Base-by-base conservation (phyloP, 192 early-diverging fungal genomes). In the Allomyces macrogynus region DNA sequence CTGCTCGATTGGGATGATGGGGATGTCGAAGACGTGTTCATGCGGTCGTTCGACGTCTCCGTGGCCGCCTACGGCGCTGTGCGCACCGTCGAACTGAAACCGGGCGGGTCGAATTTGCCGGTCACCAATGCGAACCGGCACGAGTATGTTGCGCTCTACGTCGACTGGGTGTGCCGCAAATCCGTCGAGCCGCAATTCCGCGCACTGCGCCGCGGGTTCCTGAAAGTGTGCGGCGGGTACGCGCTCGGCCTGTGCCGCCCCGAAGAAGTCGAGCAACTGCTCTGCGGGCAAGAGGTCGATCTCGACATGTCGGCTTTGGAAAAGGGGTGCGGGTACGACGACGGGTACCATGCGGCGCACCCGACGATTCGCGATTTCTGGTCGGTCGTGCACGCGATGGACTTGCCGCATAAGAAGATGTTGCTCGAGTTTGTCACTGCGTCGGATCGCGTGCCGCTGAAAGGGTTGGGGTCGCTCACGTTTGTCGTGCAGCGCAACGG, bases 401-500 rank as follows among this genome's bases (percentile, higher is more conserved):
- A 10, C 69, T 93, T 66, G 66, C 75, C 1, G 68, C 80, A 10
- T 76, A 76, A 26, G 85, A 86, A 43, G 87, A 90, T 67, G 44
- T 75, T 97, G 42, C 73, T 97, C 44, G 72, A 80, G 1, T 97
- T 97, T 80, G 93, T 97, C 3, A 97, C 92, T 8, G 90, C 92
- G 4, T 85, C 83, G 27, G 90, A 94, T 67, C 82, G 89, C n/a
- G 75, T 94, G 5, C 93, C 93, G 10, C 70, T 93, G 43, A 83
- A 85, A 60, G 92, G 93, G 1, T 78, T 89, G 44, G 77, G 80
- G 24, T 76, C 80, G 24, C 71, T 97, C 26, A 83, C 85, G 23
- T 97, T 97, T 88, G 89, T 93, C 43, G 81, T 97, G 16, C 93
- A 97, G 71, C 74, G 92, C n/a, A 94, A 97, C 67, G 93, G 93